A percentile compares a stretch with the other conserved stretches of the same genome.
Conservation (phyloP, 768 basidiomycete genomes). For the Gymnopilus dilepis region DNA sequence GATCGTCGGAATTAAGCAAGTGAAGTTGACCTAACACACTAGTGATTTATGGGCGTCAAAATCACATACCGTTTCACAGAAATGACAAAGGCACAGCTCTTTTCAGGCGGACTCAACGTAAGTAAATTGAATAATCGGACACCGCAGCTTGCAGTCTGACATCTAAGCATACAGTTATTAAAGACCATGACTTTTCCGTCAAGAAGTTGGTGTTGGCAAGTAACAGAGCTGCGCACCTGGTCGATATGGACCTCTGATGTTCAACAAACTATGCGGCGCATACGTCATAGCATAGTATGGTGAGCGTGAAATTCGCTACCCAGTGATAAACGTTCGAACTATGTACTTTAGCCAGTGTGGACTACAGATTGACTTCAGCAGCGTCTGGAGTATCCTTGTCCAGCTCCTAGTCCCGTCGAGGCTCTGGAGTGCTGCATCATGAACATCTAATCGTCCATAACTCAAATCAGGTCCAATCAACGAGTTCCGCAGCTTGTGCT, state of each 20-base stretch:
- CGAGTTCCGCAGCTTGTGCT: conserved; percentile 12
- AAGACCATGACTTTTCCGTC: not conserved
- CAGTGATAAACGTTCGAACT: too few relatives aligned
- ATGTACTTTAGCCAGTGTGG: too few relatives aligned
- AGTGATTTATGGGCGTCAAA: too few relatives aligned
- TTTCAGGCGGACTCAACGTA: not conserved
- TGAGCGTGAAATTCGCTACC: too few relatives aligned
- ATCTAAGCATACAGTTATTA: not conserved
- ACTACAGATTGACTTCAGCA: too few relatives aligned
- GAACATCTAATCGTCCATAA: not conserved
- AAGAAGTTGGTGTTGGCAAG: not conserved
- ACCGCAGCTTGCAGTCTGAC: not conserved
- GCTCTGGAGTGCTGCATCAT: not conserved
- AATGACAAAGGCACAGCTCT: too few relatives aligned
- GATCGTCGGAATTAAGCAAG: too few relatives aligned
- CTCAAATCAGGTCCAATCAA: conserved; percentile 7
- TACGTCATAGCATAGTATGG: too few relatives aligned
- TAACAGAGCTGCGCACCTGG: conserved; percentile 5
- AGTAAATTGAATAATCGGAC: not conserved
- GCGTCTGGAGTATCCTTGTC: not conserved
- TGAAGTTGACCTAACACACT: too few relatives aligned
- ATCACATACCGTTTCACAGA: too few relatives aligned
- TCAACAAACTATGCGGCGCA: not conserved
- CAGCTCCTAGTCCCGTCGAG: too few relatives aligned
- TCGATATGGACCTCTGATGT: not conserved